Evolutionary conservation across 352 stramenopile species (phyloP).

Genomic region (Phytophthora niederhauseri): DNA sequence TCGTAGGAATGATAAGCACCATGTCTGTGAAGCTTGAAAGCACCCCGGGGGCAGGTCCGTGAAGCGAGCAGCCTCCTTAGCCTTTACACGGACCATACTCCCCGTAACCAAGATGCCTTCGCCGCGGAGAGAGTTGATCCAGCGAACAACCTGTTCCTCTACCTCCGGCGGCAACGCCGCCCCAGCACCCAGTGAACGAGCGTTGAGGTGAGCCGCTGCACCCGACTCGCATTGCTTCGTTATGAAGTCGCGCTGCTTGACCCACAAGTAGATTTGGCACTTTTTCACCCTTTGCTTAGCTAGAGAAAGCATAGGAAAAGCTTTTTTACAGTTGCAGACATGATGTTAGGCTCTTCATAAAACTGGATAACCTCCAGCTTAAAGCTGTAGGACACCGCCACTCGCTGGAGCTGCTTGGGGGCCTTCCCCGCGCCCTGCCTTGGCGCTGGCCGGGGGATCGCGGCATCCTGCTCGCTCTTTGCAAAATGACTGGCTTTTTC

Average conservation of each 20-base stretch:
- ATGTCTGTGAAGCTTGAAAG: too few relatives aligned
- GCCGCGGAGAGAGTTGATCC: background rate
- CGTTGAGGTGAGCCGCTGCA: background rate
- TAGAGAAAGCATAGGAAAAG: background rate
- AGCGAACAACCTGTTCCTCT: background rate
- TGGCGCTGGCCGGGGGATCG: background rate
- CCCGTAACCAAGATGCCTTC: background rate
- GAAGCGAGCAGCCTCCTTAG: background rate
- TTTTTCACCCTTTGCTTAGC: background rate
- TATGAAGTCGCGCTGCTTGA: background rate
- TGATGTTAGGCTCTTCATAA: background rate
- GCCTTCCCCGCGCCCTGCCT: background rate
- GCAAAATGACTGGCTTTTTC: background rate
- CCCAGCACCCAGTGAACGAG: background rate
- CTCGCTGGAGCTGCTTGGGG: background rate
- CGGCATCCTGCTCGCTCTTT: background rate
- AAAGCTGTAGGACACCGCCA: conserved; percentile 9
- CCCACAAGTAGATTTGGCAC: background rate
- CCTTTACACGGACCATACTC: background rate
- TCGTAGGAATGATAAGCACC: too few relatives aligned
- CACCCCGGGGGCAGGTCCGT: too few relatives aligned
- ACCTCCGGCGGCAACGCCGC: background rate
- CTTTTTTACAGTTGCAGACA: background rate
- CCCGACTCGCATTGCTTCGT: background rate
- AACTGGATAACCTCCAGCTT: conserved; percentile 9